These are phyloP conservation scores for Zymoseptoria pseudotritici DNA, from an alignment of 2,329 filamentous ascomycete species.

Conservation along the genomic window DNA sequence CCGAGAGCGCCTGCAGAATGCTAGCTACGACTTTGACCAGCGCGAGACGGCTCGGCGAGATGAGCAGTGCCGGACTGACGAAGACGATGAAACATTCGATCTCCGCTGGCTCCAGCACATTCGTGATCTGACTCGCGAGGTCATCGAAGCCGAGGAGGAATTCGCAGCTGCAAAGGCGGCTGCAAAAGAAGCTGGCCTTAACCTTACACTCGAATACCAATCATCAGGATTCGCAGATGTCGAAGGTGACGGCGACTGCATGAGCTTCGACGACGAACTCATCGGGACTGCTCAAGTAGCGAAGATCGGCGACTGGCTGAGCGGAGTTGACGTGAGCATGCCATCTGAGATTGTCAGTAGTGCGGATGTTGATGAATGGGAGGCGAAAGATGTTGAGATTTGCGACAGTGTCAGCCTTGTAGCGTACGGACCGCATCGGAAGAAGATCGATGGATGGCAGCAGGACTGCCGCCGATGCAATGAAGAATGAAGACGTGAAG, in stretches of 20 bases:
- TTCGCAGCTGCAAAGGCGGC: slow-evolving; percentile 2
- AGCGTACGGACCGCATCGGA: not conserved
- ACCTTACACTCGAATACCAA: not conserved
- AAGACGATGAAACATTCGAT: slow-evolving; percentile 4
- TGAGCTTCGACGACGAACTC: not conserved
- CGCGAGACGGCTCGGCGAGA: not conserved
- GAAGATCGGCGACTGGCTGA: not conserved
- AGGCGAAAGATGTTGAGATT: slow-evolving; percentile 8
- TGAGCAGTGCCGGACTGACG: not conserved
- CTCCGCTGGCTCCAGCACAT: slow-evolving; percentile 6
- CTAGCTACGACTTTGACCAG: not conserved
- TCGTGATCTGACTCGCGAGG: slow-evolving; percentile 1
- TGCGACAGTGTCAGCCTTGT: slow-evolving; percentile 8
- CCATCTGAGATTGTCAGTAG: not conserved
- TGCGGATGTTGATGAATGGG: slow-evolving; percentile 8
- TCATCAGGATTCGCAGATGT: slow-evolving; percentile 1
- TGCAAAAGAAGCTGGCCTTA: slow-evolving; percentile 3
- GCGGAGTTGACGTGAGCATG: not conserved
- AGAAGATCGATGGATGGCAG: not conserved
- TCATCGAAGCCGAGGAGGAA: slow-evolving; percentile 9
- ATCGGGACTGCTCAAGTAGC: not conserved
- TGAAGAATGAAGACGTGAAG: not conserved
- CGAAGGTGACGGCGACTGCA: not conserved
- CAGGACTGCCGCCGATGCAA: not conserved
- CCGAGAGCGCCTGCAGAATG: not conserved